Conservation (phyloP, 441 rosid genomes). For the Capsella rubella region DNA sequence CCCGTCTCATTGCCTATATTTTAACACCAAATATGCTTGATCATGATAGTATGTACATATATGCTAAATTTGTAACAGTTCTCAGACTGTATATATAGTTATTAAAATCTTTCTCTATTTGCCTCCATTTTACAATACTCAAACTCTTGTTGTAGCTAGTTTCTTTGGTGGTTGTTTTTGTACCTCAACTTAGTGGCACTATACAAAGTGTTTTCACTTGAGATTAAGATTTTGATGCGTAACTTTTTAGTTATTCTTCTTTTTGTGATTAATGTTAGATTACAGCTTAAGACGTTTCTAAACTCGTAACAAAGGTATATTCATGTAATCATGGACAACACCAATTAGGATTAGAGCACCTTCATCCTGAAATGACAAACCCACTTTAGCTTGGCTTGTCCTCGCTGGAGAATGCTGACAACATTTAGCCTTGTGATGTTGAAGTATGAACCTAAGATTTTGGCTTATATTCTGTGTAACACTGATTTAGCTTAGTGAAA, state of each 20-base stretch:
- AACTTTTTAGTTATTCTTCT: not conserved
- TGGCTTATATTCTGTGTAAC: no score
- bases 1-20: not conserved
- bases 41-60: not conserved
- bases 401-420: not conserved
- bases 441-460: no score
- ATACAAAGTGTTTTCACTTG: constrained; percentile 2
- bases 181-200: not conserved
- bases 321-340: not conserved
- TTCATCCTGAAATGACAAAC: not conserved
- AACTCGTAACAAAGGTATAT: not conserved
- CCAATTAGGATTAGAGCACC: not conserved
- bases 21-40: not conserved
- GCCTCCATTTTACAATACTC: not conserved
- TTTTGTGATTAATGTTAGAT: not conserved
- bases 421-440: not conserved
- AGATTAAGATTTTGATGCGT: not conserved
- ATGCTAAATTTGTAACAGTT: not conserved
- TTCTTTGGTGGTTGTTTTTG: not conserved
- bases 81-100: not conserved
- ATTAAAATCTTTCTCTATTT: not conserved
- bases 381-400: not conserved
- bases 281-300: not conserved
- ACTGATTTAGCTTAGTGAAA: no score
- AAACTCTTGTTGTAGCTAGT: constrained; percentile 19